These are phyloP conservation scores for Prorocentrum cordatum DNA, from an alignment of 169 alveolate genomes.

Conservation along the genomic window DNA sequence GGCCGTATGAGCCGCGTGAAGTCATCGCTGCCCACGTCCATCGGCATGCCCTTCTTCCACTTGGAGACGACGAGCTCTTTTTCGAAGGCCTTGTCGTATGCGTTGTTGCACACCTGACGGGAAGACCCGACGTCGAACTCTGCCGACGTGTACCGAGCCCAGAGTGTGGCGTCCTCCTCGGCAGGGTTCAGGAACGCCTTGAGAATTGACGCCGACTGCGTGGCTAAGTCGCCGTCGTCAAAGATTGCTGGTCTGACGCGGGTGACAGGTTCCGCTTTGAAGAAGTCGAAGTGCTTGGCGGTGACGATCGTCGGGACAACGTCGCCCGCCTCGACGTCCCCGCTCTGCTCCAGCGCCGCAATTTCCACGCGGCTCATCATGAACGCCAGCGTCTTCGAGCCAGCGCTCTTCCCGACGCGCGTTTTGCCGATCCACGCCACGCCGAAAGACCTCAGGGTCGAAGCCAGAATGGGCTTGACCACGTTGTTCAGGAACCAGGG, in stretches of 20 bases:
- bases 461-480: neutral
- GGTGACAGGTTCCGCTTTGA: conserved; percentile 4
- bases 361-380: neutral
- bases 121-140: neutral
- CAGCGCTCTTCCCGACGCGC: neutral
- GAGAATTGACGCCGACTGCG: neutral
- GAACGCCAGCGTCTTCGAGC: neutral
- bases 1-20: neutral
- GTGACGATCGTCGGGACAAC: conserved; percentile 1
- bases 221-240: neutral
- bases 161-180: neutral
- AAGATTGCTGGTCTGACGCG: neutral
- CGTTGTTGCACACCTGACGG: conserved; percentile 17
- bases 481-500: neutral
- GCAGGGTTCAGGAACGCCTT: conserved; percentile 8
- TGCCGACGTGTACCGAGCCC: conserved; percentile 31
- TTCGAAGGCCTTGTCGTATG: neutral
- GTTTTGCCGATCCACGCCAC: conserved; percentile 3
- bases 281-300: neutral
- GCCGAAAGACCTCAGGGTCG: neutral
- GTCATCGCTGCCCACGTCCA: neutral
- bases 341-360: too few relatives aligned
- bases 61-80: neutral
- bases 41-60: neutral
- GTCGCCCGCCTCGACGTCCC: neutral